Conservation (phyloP, 345 rosid species). For the Aegle marmelos region DNA sequence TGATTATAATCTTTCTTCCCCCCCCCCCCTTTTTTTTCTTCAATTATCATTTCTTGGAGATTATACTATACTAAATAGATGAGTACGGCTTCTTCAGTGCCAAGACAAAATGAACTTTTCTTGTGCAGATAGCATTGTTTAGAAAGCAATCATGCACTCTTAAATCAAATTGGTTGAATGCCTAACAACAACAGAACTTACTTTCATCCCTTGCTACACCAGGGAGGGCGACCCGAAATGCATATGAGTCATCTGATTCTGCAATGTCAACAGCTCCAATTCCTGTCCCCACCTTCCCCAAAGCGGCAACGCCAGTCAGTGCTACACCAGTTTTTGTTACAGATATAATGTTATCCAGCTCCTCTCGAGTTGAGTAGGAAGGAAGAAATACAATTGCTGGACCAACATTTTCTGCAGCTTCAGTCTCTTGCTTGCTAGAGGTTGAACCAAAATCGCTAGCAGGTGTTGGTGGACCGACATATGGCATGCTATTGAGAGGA, state of each 20-base stretch:
- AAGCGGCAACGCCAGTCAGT: constrained; percentile 65
- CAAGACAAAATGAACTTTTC: background rate
- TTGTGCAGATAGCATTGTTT: background rate
- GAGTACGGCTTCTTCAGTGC: background rate
- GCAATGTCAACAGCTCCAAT: constrained; percentile 59
- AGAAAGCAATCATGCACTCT: constrained; percentile 9
- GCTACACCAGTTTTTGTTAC: constrained; percentile 48
- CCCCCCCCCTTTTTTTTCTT: background rate
- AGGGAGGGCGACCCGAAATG: constrained; percentile 11
- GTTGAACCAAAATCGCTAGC: constrained; percentile 20
- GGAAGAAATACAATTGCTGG: constrained; percentile 55
- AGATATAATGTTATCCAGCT: constrained; percentile 31
- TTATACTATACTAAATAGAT: background rate
- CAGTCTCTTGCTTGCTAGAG: constrained; percentile 16
- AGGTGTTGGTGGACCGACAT: constrained; percentile 43
- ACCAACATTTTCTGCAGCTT: constrained; percentile 29
- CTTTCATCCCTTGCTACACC: constrained; percentile 54
- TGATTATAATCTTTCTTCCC: background rate
- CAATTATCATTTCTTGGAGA: background rate
- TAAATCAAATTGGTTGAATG: background rate
- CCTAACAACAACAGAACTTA: constrained; percentile 11
- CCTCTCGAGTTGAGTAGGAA: constrained; percentile 39
- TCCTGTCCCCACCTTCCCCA: constrained; percentile 54
- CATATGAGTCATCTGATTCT: constrained; percentile 48
- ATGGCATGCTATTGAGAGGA: constrained; percentile 71